Percentiles rank a stretch among this genome's conserved stretches.
Evolutionary conservation across 2,329 filamentous ascomycete genomes (phyloP).

Genomic region (Ambrosiella cleistominuta): DNA sequence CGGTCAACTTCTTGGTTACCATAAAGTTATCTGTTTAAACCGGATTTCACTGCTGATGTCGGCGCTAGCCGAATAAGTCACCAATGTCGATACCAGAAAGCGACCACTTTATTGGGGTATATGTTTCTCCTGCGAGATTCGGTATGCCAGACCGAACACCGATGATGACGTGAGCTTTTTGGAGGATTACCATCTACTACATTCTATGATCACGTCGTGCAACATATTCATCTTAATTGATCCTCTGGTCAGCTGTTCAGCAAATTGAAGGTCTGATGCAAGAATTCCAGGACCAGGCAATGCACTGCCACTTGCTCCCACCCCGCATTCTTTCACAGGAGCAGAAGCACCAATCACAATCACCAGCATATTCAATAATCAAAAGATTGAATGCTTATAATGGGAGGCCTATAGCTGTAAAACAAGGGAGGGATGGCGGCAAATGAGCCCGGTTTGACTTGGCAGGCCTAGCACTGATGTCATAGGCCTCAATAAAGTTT

Average conservation of each 20-base stretch:
- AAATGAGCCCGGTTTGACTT: neutral
- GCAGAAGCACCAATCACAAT: neutral
- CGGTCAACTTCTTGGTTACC: too few relatives aligned
- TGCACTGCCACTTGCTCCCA: neutral
- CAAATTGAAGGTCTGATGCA: too few relatives aligned
- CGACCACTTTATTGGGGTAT: too few relatives aligned
- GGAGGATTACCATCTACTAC: too few relatives aligned
- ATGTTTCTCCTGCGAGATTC: too few relatives aligned
- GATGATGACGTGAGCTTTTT: too few relatives aligned
- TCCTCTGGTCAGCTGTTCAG: neutral
- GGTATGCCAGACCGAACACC: too few relatives aligned
- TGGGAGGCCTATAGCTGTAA: neutral
- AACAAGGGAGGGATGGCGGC: neutral
- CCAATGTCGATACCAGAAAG: neutral
- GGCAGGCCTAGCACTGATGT: neutral
- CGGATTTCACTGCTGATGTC: too few relatives aligned
- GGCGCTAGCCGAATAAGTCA: neutral
- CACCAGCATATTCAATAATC: neutral
- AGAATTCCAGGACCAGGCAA: too few relatives aligned
- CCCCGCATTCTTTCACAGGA: neutral
- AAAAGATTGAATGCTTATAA: neutral
- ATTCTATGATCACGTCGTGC: too few relatives aligned
- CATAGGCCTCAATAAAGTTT: neutral
- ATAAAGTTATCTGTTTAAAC: too few relatives aligned
- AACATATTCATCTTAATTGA: neutral